Evolutionary conservation across 1,284 basidiomycete species (phyloP).

Genomic region (Marasmius fiardii): DNA sequence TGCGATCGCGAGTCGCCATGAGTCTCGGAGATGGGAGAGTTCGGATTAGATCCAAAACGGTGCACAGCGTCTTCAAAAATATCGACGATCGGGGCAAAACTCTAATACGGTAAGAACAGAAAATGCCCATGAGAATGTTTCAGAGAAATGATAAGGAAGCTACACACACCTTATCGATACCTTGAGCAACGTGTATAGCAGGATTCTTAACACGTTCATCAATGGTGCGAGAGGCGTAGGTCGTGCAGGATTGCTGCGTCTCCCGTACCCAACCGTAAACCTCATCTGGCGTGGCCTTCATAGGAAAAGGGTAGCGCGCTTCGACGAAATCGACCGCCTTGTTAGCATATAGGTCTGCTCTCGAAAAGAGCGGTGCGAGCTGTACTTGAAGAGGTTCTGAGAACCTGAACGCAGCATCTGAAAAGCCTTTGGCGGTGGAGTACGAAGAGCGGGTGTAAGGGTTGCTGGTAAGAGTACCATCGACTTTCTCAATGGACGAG

Average conservation of each 20-base stretch:
- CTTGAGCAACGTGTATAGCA: slow-evolving; percentile 58
- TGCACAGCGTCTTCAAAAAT: slow-evolving; percentile 61
- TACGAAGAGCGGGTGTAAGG: slow-evolving; percentile 61
- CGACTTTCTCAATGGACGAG: slow-evolving; percentile 56
- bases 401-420: slow-evolving; percentile 55
- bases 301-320: slow-evolving; percentile 69
- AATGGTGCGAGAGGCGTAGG: slow-evolving; percentile 58
- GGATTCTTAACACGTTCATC: slow-evolving; percentile 64
- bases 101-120: slow-evolving; percentile 34
- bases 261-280: slow-evolving; percentile 59
- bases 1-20: slow-evolving; percentile 35
- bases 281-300: slow-evolving; percentile 68
- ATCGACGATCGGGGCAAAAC: slow-evolving; percentile 69
- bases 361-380: slow-evolving; percentile 60
- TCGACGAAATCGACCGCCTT: slow-evolving; percentile 73
- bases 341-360: slow-evolving; percentile 65
- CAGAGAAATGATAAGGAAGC: slow-evolving; percentile 17
- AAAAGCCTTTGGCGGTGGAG: slow-evolving; percentile 55
- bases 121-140: background rate
- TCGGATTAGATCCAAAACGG: slow-evolving; percentile 46
- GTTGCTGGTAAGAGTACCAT: slow-evolving; percentile 56
- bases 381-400: slow-evolving; percentile 62
- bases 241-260: slow-evolving; percentile 46
- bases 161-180: slow-evolving; percentile 71
- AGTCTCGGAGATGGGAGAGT: slow-evolving; percentile 31